Percentiles rank a stretch among this genome's conserved stretches.
Conservation (phyloP, 495 filamentous ascomycete species). For the Xylaria telfairii region DNA sequence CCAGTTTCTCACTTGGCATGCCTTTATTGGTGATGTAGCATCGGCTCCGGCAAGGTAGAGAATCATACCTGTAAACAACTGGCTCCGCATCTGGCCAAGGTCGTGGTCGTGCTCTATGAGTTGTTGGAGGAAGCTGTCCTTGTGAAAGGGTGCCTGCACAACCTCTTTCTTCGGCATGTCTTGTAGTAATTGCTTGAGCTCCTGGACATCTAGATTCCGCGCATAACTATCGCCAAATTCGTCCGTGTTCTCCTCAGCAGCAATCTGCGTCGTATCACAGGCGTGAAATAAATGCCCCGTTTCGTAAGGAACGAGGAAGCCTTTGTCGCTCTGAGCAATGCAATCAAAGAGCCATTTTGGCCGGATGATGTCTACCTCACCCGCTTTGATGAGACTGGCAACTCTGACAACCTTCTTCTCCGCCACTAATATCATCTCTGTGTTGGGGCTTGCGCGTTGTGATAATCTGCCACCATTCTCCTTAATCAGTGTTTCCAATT, state of each 20-base stretch:
- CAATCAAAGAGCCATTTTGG: slow-evolving; percentile 89
- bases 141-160: slow-evolving; percentile 37
- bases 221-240: slow-evolving; percentile 84
- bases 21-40: slow-evolving; percentile 30
- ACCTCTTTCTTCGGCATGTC: slow-evolving; percentile 48
- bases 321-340: slow-evolving; percentile 65
- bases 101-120: slow-evolving; percentile 61
- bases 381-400: slow-evolving; percentile 75
- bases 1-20: slow-evolving; percentile 48
- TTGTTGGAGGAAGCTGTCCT: slow-evolving; percentile 55
- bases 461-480: slow-evolving; percentile 83
- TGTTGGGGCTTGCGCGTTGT: slow-evolving; percentile 68
- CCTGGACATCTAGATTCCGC: slow-evolving; percentile 68
- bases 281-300: slow-evolving; percentile 62
- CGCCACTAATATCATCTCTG: slow-evolving; percentile 72
- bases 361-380: slow-evolving; percentile 71
- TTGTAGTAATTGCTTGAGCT: slow-evolving; percentile 65
- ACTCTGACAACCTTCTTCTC: slow-evolving; percentile 89
- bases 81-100: slow-evolving; percentile 59
- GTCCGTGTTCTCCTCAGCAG: slow-evolving; percentile 65
- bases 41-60: slow-evolving; percentile 58
- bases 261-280: slow-evolving; percentile 39
- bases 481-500: slow-evolving; percentile 88
- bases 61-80: slow-evolving; percentile 69
- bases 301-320: slow-evolving; percentile 72